Conservation (phyloP, 2,329 filamentous ascomycete genomes). For the Daldinia eschscholtzii region DNA sequence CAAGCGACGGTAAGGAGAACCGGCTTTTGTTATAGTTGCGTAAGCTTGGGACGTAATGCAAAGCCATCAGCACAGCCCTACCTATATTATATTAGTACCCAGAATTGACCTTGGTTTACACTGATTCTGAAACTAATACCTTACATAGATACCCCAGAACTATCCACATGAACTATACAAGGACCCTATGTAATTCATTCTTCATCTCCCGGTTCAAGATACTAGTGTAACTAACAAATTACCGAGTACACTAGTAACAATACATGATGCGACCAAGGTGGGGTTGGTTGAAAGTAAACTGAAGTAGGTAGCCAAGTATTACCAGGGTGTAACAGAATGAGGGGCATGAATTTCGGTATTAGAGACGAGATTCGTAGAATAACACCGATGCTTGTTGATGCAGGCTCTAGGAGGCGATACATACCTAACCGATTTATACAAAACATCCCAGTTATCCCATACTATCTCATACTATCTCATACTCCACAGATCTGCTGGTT, state of each 20-base stretch:
- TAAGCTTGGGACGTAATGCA: slow-evolving; percentile 22
- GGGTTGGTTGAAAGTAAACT: slow-evolving; percentile 22
- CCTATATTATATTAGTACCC: no score
- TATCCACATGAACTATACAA: neutral
- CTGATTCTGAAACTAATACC: no score
- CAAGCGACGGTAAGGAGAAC: neutral
- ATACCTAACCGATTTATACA: neutral
- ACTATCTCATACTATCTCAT: neutral
- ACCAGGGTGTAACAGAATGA: slow-evolving; percentile 29
- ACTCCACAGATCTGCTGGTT: slow-evolving; percentile 16
- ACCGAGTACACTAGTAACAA: slow-evolving; percentile 1
- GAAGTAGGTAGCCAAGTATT: slow-evolving; percentile 3
- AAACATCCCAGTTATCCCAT: neutral
- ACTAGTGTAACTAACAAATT: slow-evolving; percentile 16
- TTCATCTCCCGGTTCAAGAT: slow-evolving; percentile 33
- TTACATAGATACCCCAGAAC: no score
- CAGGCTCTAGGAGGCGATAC: slow-evolving; percentile 8
- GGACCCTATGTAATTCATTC: slow-evolving; percentile 3
- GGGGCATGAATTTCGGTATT: slow-evolving; percentile 34
- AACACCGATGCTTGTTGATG: slow-evolving; percentile 6
- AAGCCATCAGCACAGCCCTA: neutral
- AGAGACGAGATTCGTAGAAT: slow-evolving; percentile 14
- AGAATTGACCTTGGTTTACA: no score
- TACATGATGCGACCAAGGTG: slow-evolving; percentile 23
- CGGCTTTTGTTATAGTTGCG: slow-evolving; percentile 27